These are phyloP conservation scores for Colletotrichum navitas DNA, from an alignment of 2,329 filamentous ascomycete species.

Conservation along the genomic window DNA sequence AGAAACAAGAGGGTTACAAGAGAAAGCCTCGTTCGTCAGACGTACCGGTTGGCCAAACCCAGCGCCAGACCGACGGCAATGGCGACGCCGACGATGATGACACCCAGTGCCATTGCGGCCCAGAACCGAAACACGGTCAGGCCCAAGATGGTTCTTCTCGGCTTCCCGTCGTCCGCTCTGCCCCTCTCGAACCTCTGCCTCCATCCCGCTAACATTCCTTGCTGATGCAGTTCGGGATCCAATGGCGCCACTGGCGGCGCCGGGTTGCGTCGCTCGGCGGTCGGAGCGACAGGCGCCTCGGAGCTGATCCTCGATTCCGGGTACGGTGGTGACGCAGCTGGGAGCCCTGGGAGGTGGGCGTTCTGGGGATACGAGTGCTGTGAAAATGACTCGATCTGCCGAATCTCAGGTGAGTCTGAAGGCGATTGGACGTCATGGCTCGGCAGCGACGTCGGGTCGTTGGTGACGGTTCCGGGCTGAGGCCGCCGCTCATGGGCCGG, in stretches of 20 bases:
- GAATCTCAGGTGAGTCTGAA: slow-evolving; percentile 28
- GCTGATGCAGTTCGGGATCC: slow-evolving; percentile 16
- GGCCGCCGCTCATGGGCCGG: slow-evolving; percentile 33
- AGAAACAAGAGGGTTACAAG: slow-evolving; percentile 19
- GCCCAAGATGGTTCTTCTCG: slow-evolving; percentile 36
- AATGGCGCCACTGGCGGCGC: slow-evolving; percentile 18
- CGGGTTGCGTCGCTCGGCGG: slow-evolving; percentile 18
- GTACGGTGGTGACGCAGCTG: slow-evolving; percentile 27
- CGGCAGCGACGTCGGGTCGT: slow-evolving; percentile 9
- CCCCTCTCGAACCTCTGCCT: slow-evolving; percentile 29
- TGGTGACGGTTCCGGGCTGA: slow-evolving; percentile 1
- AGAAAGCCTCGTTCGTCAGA: slow-evolving; percentile 30
- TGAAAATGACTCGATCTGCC: slow-evolving; percentile 28
- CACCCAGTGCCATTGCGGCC: slow-evolving; percentile 36
- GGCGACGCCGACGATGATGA: slow-evolving; percentile 37
- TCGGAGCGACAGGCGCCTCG: slow-evolving; percentile 9
- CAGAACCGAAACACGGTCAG: slow-evolving; percentile 40
- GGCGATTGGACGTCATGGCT: slow-evolving; percentile 6
- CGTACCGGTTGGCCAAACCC: slow-evolving; percentile 40
- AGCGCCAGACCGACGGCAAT: slow-evolving; percentile 39
- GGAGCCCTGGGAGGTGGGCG: slow-evolving; percentile 18
- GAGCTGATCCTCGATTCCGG: slow-evolving; percentile 27
- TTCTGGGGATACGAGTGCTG: slow-evolving; percentile 26
- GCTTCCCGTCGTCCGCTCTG: slow-evolving; percentile 13
- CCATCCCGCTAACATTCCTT: slow-evolving; percentile 15